Conservation (phyloP, 148 eudicot genomes). For the Arctostaphylos glauca region DNA sequence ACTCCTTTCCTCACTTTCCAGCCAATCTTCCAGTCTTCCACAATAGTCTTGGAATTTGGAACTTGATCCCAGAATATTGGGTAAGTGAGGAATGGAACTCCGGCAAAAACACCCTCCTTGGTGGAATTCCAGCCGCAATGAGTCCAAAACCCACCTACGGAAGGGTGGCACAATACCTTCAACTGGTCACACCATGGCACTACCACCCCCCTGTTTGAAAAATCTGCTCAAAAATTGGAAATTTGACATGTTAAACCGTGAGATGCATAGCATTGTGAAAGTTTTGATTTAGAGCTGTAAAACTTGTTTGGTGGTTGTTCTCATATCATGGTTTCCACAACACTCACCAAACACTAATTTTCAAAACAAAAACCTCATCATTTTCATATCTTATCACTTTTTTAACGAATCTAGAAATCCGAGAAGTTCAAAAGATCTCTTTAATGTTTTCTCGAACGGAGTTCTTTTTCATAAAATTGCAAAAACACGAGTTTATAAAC, state of each 20-base stretch:
- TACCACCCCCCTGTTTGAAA: constrained; percentile 25
- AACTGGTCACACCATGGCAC: constrained; percentile 62
- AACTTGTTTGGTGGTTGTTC: neutral
- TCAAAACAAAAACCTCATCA: neutral
- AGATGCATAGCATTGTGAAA: neutral
- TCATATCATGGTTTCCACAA: neutral
- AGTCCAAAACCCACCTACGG: constrained; percentile 61
- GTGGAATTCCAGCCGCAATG: constrained; percentile 72
- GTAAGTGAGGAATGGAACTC: constrained; percentile 50
- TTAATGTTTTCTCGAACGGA: neutral
- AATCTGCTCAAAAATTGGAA: neutral
- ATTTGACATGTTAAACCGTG: neutral
- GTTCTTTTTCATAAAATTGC: neutral
- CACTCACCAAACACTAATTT: neutral
- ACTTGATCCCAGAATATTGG: constrained; percentile 57
- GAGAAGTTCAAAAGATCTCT: neutral
- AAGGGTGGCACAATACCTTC: constrained; percentile 44
- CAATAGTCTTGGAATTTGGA: constrained; percentile 46
- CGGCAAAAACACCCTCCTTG: constrained; percentile 42
- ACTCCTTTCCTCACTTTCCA: constrained; percentile 25
- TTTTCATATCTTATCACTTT: neutral
- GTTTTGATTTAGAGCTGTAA: neutral
- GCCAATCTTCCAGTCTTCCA: constrained; percentile 57
- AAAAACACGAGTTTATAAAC: neutral
- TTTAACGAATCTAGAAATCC: neutral